Evolutionary conservation across 176 grass and related monocot species (phyloP).

Genomic region (Bromus sterilis): DNA sequence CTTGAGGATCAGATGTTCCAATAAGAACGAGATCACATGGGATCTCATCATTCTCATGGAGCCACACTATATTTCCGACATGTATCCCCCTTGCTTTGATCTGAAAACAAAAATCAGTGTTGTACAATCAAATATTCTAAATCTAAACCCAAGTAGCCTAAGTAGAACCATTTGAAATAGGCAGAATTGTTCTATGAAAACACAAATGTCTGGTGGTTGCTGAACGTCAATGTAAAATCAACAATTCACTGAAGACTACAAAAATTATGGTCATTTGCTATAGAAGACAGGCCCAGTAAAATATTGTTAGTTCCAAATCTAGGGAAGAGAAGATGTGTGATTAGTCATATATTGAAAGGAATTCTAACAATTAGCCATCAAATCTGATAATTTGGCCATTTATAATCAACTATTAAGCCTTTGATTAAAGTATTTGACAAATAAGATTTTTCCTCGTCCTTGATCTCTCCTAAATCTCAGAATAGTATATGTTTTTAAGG

Average conservation of each 20-base stretch:
- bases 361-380: neutral
- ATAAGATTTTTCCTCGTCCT: neutral
- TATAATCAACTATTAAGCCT: neutral
- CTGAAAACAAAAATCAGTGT: slow-evolving; percentile 26
- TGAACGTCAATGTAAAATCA: neutral
- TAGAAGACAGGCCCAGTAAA: neutral
- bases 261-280: neutral
- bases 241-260: neutral
- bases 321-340: neutral
- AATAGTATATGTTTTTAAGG: neutral
- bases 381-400: neutral
- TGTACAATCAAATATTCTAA: slow-evolving; percentile 23
- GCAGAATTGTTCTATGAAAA: neutral
- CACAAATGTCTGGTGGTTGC: neutral
- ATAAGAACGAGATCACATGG: slow-evolving; percentile 91
- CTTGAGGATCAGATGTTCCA: slow-evolving; percentile 84
- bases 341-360: neutral
- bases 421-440: neutral
- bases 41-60: slow-evolving; percentile 92
- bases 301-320: neutral
- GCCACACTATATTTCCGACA: slow-evolving; percentile 90
- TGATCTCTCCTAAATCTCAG: neutral
- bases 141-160: neutral
- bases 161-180: neutral
- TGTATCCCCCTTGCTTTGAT: slow-evolving; percentile 80